These are phyloP conservation scores for Paxillus ammoniavirescens DNA, from an alignment of 768 basidiomycete genomes.

Conservation along the genomic window DNA sequence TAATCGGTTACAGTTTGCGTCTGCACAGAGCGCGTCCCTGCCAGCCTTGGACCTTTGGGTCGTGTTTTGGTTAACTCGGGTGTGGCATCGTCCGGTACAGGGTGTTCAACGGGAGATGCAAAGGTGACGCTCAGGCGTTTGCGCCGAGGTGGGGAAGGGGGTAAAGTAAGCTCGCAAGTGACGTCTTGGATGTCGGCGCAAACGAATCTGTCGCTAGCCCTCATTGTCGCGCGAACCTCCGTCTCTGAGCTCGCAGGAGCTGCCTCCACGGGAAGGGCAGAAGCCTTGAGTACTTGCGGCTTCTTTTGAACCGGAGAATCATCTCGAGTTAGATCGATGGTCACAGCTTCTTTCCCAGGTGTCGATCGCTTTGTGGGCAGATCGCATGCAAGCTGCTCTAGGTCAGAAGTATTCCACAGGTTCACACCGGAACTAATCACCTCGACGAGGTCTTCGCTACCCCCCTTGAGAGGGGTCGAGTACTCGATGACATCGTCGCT, in stretches of 20 bases:
- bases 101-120: constrained; percentile 26
- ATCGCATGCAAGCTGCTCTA: constrained; percentile 9
- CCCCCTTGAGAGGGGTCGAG: constrained; percentile 1
- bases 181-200: neutral
- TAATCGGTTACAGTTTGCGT: neutral
- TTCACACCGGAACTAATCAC: constrained; percentile 5
- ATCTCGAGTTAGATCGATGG: constrained; percentile 47
- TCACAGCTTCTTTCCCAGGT: constrained; percentile 26
- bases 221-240: neutral
- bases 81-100: constrained; percentile 3
- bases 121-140: constrained; percentile 27
- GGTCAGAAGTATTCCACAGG: neutral
- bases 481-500: constrained; percentile 1
- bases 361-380: constrained; percentile 8
- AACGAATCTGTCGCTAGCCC: neutral
- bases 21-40: neutral
- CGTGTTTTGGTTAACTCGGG: neutral
- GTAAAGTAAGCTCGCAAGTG: neutral
- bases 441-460: constrained; percentile 3
- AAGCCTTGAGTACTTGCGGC: neutral
- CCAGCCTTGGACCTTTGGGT: constrained; percentile 7
- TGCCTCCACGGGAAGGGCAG: neutral
- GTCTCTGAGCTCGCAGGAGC: neutral
- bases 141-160: constrained; percentile 3
- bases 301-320: constrained; percentile 18